These are phyloP conservation scores for Trametes pubescens DNA, from an alignment of 1,284 basidiomycete genomes.

Conservation along the genomic window DNA sequence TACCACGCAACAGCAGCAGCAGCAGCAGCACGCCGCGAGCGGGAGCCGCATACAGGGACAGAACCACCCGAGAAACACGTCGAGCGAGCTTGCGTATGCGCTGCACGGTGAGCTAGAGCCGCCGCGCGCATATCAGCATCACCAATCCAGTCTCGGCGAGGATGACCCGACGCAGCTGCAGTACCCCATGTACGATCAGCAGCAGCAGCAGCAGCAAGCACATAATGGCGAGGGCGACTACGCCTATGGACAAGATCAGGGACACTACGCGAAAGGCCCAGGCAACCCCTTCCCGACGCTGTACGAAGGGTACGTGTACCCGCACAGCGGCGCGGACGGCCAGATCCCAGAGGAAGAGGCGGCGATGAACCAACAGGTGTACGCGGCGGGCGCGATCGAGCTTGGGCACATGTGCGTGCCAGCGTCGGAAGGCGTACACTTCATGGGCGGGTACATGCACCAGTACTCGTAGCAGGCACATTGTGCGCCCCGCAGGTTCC, in stretches of 20 bases:
- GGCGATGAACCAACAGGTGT: conserved; percentile 22
- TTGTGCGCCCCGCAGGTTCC: background rate
- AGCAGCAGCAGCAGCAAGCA: conserved; percentile 16
- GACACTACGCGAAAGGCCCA: conserved; percentile 8
- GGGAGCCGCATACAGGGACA: conserved; percentile 16
- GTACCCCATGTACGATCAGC: conserved; percentile 22
- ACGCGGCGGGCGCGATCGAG: conserved; percentile 36
- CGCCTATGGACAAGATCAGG: conserved; percentile 5
- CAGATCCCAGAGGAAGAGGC: conserved; percentile 16
- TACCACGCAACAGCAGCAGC: conserved; percentile 12
- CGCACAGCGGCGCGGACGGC: conserved; percentile 15
- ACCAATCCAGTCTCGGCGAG: conserved; percentile 3
- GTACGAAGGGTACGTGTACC: conserved; percentile 30
- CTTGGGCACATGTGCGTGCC: conserved; percentile 38
- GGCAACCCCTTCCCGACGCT: conserved; percentile 28
- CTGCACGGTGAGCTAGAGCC: conserved; percentile 27
- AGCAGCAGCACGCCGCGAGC: conserved; percentile 2
- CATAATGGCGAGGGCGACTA: conserved; percentile 1
- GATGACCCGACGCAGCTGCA: conserved; percentile 19
- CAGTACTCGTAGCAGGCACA: conserved; percentile 25
- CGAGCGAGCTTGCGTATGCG: conserved; percentile 38
- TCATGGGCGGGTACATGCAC: conserved; percentile 33
- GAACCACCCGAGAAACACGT: conserved; percentile 27
- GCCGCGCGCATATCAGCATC: conserved; percentile 10
- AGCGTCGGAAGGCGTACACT: conserved; percentile 30